A percentile compares a stretch with the other conserved stretches of the same genome.
These are phyloP conservation scores for Maudiozyma barnettii DNA, from an alignment of 805 yeast genomes.

Conservation along the genomic window DNA sequence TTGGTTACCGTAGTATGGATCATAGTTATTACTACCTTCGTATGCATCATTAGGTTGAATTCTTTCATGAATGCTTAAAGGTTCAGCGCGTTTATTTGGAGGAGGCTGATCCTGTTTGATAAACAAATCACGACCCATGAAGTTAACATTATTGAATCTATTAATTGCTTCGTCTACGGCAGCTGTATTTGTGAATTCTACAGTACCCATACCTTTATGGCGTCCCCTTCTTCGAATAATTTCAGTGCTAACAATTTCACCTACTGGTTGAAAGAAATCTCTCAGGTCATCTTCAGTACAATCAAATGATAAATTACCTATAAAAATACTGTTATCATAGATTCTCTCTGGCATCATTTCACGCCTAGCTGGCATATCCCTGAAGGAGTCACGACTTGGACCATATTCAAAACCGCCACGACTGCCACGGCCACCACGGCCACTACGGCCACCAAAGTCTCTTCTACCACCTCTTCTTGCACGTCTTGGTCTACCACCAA, in stretches of 20 bases:
- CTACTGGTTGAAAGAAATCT: constrained; percentile 50
- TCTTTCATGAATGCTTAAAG: constrained; percentile 4
- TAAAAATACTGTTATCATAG: constrained; percentile 57
- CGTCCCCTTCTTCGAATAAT: constrained; percentile 68
- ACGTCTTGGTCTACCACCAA: constrained; percentile 7
- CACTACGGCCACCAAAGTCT: constrained; percentile 13
- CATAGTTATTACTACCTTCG: too few relatives aligned
- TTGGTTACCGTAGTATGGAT: not conserved
- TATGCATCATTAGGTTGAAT: not conserved
- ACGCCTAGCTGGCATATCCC: not conserved
- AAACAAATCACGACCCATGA: constrained; percentile 71
- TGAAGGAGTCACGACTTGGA: not conserved
- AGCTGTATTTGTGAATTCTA: constrained; percentile 58
- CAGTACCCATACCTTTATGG: constrained; percentile 85
- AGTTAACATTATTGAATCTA: constrained; percentile 52
- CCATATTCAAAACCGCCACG: constrained; percentile 5
- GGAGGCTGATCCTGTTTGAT: constrained; percentile 89
- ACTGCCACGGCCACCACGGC: constrained; percentile 2
- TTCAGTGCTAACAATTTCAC: constrained; percentile 69
- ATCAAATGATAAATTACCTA: constrained; percentile 65
- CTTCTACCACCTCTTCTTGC: constrained; percentile 8
- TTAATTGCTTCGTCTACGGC: constrained; percentile 65
- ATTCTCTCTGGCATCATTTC: constrained; percentile 35
- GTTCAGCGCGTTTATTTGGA: constrained; percentile 31
- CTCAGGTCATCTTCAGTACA: constrained; percentile 50